Evolutionary conservation across 371 early-diverging fungal species (phyloP).

Genomic region (Mortierella sp.): DNA sequence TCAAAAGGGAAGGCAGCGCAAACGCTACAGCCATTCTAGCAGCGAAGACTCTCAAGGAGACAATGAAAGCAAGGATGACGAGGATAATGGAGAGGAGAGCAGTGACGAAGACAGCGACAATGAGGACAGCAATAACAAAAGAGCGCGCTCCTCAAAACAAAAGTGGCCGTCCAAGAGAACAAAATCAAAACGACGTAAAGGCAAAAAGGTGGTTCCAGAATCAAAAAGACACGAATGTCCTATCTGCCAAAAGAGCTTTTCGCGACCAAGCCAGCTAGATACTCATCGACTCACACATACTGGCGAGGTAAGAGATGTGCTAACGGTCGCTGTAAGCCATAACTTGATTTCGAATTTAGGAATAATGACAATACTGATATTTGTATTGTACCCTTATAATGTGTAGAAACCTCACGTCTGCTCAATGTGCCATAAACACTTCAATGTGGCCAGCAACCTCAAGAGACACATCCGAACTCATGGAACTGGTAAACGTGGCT

Average conservation of each 20-base stretch:
- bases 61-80: background rate
- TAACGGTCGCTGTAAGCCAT: background rate
- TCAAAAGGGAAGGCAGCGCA: background rate
- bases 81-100: constrained; percentile 4
- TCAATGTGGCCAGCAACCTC: constrained; percentile 28
- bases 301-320: constrained; percentile 16
- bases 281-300: constrained; percentile 19
- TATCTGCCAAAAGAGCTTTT: constrained; percentile 15
- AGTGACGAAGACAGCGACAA: background rate
- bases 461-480: constrained; percentile 18
- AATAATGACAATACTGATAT: background rate
- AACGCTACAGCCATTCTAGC: background rate
- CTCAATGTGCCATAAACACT: background rate
- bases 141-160: background rate
- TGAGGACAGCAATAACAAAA: background rate
- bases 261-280: constrained; percentile 26
- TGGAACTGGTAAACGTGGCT: constrained; percentile 1
- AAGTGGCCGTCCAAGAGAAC: background rate
- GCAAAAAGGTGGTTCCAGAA: background rate
- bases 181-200: background rate
- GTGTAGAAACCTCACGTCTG: constrained; percentile 22
- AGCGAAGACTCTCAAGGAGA: background rate
- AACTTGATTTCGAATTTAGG: background rate
- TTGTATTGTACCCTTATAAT: background rate
- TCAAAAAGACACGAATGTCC: constrained; percentile 9